Base-by-base conservation (phyloP, 768 basidiomycete genomes). In the Mycena maculata region DNA sequence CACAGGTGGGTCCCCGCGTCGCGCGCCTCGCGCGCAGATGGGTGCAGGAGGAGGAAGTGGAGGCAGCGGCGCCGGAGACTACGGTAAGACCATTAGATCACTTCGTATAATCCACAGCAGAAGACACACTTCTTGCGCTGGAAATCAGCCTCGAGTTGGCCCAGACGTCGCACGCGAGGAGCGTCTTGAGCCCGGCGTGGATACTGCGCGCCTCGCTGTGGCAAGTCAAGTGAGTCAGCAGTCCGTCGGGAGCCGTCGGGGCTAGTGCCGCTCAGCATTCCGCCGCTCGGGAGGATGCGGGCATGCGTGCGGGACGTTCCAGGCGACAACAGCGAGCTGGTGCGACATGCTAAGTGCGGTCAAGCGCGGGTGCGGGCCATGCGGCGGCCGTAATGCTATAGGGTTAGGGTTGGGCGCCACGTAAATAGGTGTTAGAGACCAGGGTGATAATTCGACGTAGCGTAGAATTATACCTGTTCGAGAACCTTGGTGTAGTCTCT, bases 1-100 rank as follows among this genome's bases (percentile, higher is more conserved):
- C 95, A 97, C 11, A 97, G 85, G 69, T 92, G 90, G 31, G 86
- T 92, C 75, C 95, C 92, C 45, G 87, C 88, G 80, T 94, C 92
- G 75, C 90, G 89, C 52, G 90, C 89, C 77, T 94, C 92, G 52
- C 84, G 86, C 48, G 91, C 84, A 72, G 86, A 87, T 2, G 92
- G 90, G 73, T 92, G 83, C 25, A 88, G 76, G 68, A 94, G 85
- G 22, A 95, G 84, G 39, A 94, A 82, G 49, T 83, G 86, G 53
- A 94, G 82, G 76, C 92, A 90, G 45, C 86, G 87, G 59, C 88
- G 86, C 55, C 93, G 87, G 61, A 94, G 83, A 75, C 92, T 94
- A 69, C 33, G 33, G 13, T 36, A 13, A 36, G 6, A 36, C 8
- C 33, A 36, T 36, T 36, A 36, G 33, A 6, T 7, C 13, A 36